phyloP scores from a whole-genome alignment of 306 rosid species.

The Aeschynomene evenia region DNA sequence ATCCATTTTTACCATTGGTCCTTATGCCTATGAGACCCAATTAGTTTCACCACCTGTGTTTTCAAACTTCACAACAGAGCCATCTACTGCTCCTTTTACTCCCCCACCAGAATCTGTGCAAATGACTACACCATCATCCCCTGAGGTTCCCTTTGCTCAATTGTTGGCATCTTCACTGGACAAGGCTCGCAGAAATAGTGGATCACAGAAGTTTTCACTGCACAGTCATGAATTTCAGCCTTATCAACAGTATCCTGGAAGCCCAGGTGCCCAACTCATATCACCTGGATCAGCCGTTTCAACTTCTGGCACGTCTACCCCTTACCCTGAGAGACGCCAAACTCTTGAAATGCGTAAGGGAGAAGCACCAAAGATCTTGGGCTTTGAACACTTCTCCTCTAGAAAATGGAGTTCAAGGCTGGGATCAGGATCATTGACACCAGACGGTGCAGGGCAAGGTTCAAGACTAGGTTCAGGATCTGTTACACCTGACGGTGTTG shows the following conservation, averaged over 20 bases:
- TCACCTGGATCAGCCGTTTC: conserved; percentile 95
- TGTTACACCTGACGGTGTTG: conserved; percentile 82
- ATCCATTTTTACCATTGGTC: conserved; percentile 82
- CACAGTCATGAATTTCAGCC: conserved; percentile 79
- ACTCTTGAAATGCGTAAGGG: conserved; percentile 68
- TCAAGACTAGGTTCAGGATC: conserved; percentile 84
- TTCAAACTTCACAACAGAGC: conserved; percentile 90
- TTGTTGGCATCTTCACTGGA: conserved; percentile 80
- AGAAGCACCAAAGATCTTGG: conserved; percentile 75
- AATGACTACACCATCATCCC: conserved; percentile 93
- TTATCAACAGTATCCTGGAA: conserved; percentile 86
- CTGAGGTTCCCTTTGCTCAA: conserved; percentile 99
- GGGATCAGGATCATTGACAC: conserved; percentile 90
- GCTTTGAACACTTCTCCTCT: conserved; percentile 70
- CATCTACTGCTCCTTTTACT: conserved; percentile 89
- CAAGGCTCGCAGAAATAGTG: conserved; percentile 56
- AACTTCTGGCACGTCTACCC: conserved; percentile 89
- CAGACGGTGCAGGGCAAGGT: conserved; percentile 75
- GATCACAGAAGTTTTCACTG: conserved; percentile 67
- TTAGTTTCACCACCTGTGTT: conserved; percentile 95
- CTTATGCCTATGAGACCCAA: conserved; percentile 95
- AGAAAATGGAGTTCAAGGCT: conserved; percentile 81
- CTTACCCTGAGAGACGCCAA: conserved; percentile 77
- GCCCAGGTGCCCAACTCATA: conserved; percentile 84
- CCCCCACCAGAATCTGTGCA: conserved; percentile 97